These are phyloP conservation scores for Penicillium sp. DNA, from an alignment of 2,329 filamentous ascomycete species.

Conservation along the genomic window DNA sequence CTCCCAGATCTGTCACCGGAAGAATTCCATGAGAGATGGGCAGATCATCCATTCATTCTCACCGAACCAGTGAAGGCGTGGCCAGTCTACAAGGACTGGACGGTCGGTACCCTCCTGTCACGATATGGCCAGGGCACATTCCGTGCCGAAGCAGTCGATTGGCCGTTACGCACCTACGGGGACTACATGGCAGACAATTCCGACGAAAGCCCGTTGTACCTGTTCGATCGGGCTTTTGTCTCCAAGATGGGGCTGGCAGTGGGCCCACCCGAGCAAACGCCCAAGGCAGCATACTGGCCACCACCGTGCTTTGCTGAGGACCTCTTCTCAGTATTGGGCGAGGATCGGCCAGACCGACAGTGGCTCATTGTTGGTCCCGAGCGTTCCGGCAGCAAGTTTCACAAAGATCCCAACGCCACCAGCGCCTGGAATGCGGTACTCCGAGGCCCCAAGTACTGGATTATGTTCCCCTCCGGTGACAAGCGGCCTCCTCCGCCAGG, in stretches of 20 bases:
- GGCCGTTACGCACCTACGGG: slow-evolving; percentile 76
- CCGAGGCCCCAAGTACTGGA: slow-evolving; percentile 92
- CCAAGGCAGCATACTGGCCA: slow-evolving; percentile 66
- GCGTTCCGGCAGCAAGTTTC: slow-evolving; percentile 87
- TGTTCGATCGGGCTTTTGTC: slow-evolving; percentile 84
- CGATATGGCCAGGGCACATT: slow-evolving; percentile 68
- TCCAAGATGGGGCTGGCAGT: slow-evolving; percentile 75
- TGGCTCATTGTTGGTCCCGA: slow-evolving; percentile 91
- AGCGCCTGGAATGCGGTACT: slow-evolving; percentile 93
- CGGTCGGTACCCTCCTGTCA: slow-evolving; percentile 62
- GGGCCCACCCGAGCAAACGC: slow-evolving; percentile 43
- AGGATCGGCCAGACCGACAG: slow-evolving; percentile 77
- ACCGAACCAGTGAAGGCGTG: slow-evolving; percentile 77
- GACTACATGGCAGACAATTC: slow-evolving; percentile 74
- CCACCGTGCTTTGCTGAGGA: slow-evolving; percentile 84
- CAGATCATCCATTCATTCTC: slow-evolving; percentile 78
- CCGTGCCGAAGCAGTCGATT: slow-evolving; percentile 89
- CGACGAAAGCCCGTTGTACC: slow-evolving; percentile 87
- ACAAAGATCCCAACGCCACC: slow-evolving; percentile 72
- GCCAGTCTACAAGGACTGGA: slow-evolving; percentile 76
- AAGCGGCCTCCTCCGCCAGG: slow-evolving; percentile 70
- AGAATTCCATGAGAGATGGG: slow-evolving; percentile 74
- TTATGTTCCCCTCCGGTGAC: slow-evolving; percentile 82
- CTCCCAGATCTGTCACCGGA: slow-evolving; percentile 65
- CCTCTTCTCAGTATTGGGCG: slow-evolving; percentile 73